Base-by-base conservation (phyloP, 2,329 filamentous ascomycete genomes). In the Blumeriella jaapii region DNA sequence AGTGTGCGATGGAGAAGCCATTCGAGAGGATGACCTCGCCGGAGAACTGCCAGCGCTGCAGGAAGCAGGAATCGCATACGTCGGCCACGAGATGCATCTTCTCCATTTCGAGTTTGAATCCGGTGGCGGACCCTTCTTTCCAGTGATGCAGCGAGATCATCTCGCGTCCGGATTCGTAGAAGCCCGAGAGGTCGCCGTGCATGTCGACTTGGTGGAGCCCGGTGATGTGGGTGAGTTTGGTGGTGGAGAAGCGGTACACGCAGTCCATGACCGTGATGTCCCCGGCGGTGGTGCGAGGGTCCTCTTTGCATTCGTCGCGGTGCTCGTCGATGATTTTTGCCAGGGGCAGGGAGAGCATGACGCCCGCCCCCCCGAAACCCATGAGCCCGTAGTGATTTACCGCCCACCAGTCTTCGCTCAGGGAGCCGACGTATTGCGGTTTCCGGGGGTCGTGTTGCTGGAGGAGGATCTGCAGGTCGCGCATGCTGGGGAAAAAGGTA, bases 41-140 rank as follows among this genome's bases (percentile, higher is more conserved):
- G 5, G 49, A 46, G 33, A 67, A 67, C 13, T 56, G 54, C 58
- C 59, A 68, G 30, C 64, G 58, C 26, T 62, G 61, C 22, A 67
- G 48, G 24, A 66, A 55, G 29, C 63, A 66, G 34, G 62, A 61
- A 18, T 52, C 48, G 38, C 50, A 55, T 3, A 53, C 39, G 28
- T 54, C 44, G 14, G 52, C 45, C 10, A 54, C 44, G 6, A 53
- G 23, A 31, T 52, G 49, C 47, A 54, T 49, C 28, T 53, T 55
- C 20, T 54, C 47, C 47, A 53, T 51, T 14, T 53, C 51, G 3
- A 53, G 41, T 11, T 50, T 49, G 28, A 47, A 51, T 6, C 43
- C 47, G n/a, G 42, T 37, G n/a, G 30, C 33, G 9, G 37, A 42
- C 13, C 49, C 51, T 42, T 49, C 45, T 32, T 55, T 55, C 51